phyloP scores from a whole-genome alignment of 2,329 filamentous ascomycete genomes.

The Botryosphaeria dothidea region DNA sequence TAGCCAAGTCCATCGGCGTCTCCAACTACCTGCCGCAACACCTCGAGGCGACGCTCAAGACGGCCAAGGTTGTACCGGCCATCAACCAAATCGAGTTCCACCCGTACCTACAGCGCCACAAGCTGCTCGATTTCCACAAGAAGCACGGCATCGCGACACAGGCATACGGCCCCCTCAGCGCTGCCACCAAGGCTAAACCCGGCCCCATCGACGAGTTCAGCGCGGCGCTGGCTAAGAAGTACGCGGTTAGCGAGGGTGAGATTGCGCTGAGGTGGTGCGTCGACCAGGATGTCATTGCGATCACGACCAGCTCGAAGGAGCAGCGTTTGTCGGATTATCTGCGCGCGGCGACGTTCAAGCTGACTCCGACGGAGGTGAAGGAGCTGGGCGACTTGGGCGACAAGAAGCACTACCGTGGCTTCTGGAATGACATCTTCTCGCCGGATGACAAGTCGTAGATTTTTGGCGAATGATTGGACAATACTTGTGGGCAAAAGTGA shows the following conservation, averaged over 20 bases:
- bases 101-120: constrained; percentile 64
- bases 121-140: constrained; percentile 57
- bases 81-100: constrained; percentile 72
- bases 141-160: constrained; percentile 49
- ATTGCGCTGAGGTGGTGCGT: constrained; percentile 62
- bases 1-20: constrained; percentile 63
- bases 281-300: constrained; percentile 59
- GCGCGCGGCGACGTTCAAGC: constrained; percentile 56
- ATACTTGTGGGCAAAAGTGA: not conserved
- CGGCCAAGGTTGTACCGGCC: constrained; percentile 58
- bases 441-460: constrained; percentile 53
- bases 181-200: constrained; percentile 55
- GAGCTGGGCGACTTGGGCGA: constrained; percentile 51
- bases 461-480: not conserved
- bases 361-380: constrained; percentile 60
- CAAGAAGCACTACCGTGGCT: constrained; percentile 63
- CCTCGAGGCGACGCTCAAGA: constrained; percentile 55
- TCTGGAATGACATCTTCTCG: constrained; percentile 58
- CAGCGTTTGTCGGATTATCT: constrained; percentile 60
- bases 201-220: constrained; percentile 59
- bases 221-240: constrained; percentile 58
- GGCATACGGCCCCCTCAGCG: constrained; percentile 50
- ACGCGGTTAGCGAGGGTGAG: constrained; percentile 59
- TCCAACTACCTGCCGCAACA: constrained; percentile 59
- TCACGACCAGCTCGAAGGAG: constrained; percentile 64